phyloP scores from a whole-genome alignment of 139 green algal genomes.

The Volvox reticuliferus region DNA sequence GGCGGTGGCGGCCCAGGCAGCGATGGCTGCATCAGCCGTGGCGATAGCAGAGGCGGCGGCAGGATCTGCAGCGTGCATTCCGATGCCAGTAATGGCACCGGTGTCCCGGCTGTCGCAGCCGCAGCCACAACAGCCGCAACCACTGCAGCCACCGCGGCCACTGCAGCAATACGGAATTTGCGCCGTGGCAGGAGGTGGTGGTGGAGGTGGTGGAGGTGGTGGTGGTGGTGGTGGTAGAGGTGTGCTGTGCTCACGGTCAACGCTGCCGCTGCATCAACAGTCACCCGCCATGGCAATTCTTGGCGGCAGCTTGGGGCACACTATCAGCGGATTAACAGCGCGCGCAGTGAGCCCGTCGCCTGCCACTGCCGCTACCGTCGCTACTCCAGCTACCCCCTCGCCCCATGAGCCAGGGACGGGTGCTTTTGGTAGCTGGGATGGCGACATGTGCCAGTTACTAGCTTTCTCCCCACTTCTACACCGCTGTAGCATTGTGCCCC shows the following conservation, averaged over 20 bases:
- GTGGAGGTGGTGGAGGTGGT: neutral
- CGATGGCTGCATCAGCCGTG: neutral
- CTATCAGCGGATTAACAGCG: neutral
- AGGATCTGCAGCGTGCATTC: neutral
- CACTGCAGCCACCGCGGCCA: neutral
- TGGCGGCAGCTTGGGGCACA: neutral
- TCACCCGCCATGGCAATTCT: neutral
- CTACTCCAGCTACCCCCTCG: too few species aligned
- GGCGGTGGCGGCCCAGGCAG: conserved; percentile 22
- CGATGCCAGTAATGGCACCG: too few species aligned
- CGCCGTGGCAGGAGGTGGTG: neutral
- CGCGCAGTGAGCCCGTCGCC: neutral
- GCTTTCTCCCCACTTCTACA: neutral
- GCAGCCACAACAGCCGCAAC: neutral
- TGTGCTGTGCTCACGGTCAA: neutral
- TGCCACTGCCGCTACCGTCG: neutral
- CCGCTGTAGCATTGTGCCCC: neutral
- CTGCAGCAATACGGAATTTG: neutral
- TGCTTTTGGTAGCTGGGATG: neutral
- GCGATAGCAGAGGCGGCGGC: neutral
- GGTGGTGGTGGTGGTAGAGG: neutral
- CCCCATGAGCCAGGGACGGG: neutral
- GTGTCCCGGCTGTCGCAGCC: neutral
- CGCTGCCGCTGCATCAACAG: neutral
- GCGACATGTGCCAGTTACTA: neutral